Base-by-base conservation (phyloP, 202 grass and related monocot genomes). In the Panicum hallii region DNA sequence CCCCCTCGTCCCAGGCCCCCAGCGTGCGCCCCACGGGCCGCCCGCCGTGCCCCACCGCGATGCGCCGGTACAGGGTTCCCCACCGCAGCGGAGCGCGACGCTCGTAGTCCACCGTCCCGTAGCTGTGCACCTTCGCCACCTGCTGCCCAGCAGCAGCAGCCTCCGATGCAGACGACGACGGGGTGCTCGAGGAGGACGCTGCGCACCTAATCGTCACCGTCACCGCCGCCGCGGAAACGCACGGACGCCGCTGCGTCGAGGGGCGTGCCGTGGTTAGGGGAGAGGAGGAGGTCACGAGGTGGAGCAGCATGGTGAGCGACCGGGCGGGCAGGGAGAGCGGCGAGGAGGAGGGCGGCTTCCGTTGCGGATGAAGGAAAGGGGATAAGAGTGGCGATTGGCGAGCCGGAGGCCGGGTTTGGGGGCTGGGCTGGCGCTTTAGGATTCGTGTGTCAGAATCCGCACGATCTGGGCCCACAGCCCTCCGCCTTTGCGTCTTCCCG, bases 31-130 rank as follows among this genome's bases (percentile, higher is more conserved):
- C 52, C 54, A 77, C 64, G 43, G 80, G 67, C 42, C 50, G 82
- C 34, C 67, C 87, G 14, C 87, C 83, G 19, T 83, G 46, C 45
- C 67, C 74, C 84, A 88, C 84, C 10, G 89, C 71, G 58, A 98
- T 87, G 61, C 93, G 77, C 30, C 91, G 86, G 88, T 98, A 98
- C 70, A 99, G 88, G 34, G 67, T 74, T 50, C 82, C 87, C 93
- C 96, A 99, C 38, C 79, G 91, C 47, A 94, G 74, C 30, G 74
- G 17, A 12, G 66, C 16, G 20, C 92, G 65, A 26, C 92, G 82
- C 90, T 94, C 91, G 79, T 87, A 99, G 65, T 96, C 93, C 80
- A 92, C 56, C 26, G 91, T 81, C 5, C 91, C 93, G 52, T 99
- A 92, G 78, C 67, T 96, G 75, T 99, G 88, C 77, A 95, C 88